Conservation (phyloP, 2,329 filamentous ascomycete species). For the Ophiosphaerella herpotricha region DNA sequence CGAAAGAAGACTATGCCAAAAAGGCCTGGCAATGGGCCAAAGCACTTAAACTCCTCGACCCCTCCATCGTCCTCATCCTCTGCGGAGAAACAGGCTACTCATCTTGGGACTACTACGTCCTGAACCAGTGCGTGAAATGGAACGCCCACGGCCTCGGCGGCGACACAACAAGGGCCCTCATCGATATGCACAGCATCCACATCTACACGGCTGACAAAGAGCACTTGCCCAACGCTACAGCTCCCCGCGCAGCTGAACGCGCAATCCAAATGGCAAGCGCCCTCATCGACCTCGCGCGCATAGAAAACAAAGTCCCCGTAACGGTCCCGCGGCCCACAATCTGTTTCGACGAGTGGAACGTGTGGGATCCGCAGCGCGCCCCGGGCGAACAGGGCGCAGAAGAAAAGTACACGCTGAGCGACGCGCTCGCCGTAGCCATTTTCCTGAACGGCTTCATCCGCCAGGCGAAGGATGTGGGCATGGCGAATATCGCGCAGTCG, state of each 20-base stretch:
- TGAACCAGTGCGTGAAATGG: conserved; percentile 68
- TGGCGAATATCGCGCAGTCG: conserved; percentile 78
- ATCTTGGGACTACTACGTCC: conserved; percentile 74
- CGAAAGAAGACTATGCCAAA: conserved; percentile 70
- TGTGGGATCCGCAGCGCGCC: conserved; percentile 75
- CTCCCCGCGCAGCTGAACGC: conserved; percentile 71
- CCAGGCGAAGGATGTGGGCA: conserved; percentile 71
- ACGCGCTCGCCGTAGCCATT: conserved; percentile 73
- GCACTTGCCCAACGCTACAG: conserved; percentile 50
- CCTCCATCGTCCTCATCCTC: conserved; percentile 69
- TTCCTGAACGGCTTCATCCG: conserved; percentile 79
- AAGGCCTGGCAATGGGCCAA: conserved; percentile 74
- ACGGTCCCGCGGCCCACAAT: conserved; percentile 68
- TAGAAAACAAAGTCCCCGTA: conserved; percentile 67
- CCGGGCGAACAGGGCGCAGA: conserved; percentile 74
- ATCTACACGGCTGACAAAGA: conserved; percentile 69
- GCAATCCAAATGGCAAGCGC: conserved; percentile 71
- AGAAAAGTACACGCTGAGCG: conserved; percentile 71
- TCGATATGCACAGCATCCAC: conserved; percentile 83
- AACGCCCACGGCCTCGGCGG: conserved; percentile 56
- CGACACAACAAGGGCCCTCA: conserved; percentile 55
- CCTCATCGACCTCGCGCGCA: conserved; percentile 73
- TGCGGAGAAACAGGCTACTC: conserved; percentile 73
- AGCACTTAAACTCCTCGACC: conserved; percentile 72
- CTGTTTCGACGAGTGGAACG: conserved; percentile 86